Percentiles rank a stretch among this genome's conserved stretches.
Evolutionary conservation across 2,329 filamentous ascomycete species (phyloP).

Genomic region (Tympanopsis confertula): DNA sequence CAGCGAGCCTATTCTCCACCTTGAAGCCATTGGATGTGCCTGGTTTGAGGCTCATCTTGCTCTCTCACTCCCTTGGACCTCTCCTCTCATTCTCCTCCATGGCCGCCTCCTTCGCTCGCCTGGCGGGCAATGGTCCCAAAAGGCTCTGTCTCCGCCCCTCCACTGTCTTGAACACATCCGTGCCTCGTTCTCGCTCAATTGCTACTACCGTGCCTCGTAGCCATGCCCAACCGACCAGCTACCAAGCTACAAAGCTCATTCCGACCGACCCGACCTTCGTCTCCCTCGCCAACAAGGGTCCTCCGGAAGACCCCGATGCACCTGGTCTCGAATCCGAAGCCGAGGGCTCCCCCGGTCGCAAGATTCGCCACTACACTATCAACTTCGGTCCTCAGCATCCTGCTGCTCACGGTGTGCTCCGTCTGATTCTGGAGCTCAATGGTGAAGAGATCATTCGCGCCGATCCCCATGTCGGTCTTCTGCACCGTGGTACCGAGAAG

Average conservation of each 20-base stretch:
- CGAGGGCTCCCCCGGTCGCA: constrained; percentile 46
- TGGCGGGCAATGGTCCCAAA: constrained; percentile 46
- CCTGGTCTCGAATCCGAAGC: constrained; percentile 28
- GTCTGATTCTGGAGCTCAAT: constrained; percentile 92
- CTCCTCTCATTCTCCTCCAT: constrained; percentile 28
- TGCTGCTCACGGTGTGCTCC: constrained; percentile 93
- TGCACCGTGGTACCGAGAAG: constrained; percentile 97
- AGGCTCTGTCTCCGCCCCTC: constrained; percentile 42
- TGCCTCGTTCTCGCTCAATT: constrained; percentile 36
- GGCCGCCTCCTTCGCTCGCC: constrained; percentile 48
- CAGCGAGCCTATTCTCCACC: no score
- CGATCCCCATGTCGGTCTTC: constrained; percentile 89
- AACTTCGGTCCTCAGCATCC: constrained; percentile 99
- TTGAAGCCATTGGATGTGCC: no score
- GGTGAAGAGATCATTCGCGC: constrained; percentile 95
- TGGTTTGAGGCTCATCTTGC: no score
- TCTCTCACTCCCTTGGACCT: no score
- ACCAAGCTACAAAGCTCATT: constrained; percentile 39
- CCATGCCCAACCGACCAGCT: constrained; percentile 34
- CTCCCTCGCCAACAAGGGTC: constrained; percentile 24
- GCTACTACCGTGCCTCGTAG: constrained; percentile 40
- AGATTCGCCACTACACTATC: constrained; percentile 97
- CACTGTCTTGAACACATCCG: constrained; percentile 22
- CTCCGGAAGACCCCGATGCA: constrained; percentile 21
- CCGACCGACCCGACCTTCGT: constrained; percentile 44